Base-by-base conservation (phyloP, 495 filamentous ascomycete genomes). In the Pseudoneurospora amorphoporcata region DNA sequence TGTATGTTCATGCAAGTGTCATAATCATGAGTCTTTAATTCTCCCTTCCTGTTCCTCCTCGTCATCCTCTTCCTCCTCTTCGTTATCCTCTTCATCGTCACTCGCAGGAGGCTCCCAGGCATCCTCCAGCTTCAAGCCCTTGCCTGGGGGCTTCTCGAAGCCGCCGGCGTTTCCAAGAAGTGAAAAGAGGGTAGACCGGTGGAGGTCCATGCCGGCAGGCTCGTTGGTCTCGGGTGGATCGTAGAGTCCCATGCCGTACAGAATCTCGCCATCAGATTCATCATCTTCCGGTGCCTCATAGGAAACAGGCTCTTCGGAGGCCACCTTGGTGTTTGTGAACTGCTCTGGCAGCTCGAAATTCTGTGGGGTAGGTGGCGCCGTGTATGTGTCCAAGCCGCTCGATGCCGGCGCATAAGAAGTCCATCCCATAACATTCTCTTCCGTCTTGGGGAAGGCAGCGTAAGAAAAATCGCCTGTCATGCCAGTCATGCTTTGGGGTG, bases 191-290 rank as follows among this genome's bases (percentile, higher is more conserved):
- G 85, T 86, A 8, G 82, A 82, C 70, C 81, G 83, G 70, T 85
- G 84, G 65, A 84, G 78, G 72, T 83, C 80, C 40, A 85, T 73
- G 29, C 77, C 74, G 37, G 83, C 17, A 8, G 73, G 70, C 29
- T 71, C 68, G 68, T 39, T 38, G 73, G 84, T 81, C 42, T 87
- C 87, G 8, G 90, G 90, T 39, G 88, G 81, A 77, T 91, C 92
- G 82, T 96, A 95, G 2, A 96, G 85, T 12, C 93, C 93, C 89
- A 96, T 90, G 29, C 92, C 93, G 29, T 94, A 88, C 3, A 96
- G 83, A 75, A 93, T 92, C 72, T 93, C 90, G 68, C 87, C 89
- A 38, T 84, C 83, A 76, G 83, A 77, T 74, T 87, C 76, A 71
- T 79, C 72, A 72, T 79, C 72, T 61, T 82, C 79, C 12, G 84